These are phyloP conservation scores for Fusarium austroafricanum DNA, from an alignment of 2,329 filamentous ascomycete species.

Conservation along the genomic window DNA sequence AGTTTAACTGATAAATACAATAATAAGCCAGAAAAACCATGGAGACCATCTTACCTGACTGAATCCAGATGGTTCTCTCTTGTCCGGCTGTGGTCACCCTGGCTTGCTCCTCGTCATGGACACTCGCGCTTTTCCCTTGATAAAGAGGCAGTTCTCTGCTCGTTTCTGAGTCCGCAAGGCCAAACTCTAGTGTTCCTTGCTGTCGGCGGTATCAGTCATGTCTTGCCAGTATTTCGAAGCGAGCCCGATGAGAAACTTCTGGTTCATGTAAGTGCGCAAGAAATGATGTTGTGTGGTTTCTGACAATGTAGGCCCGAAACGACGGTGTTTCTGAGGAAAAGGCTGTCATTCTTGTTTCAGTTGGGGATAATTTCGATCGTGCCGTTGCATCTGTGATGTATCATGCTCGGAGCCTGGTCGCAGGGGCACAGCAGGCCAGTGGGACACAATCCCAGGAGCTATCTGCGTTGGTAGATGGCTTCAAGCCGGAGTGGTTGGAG, in stretches of 20 bases:
- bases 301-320: constrained; percentile 66
- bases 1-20: constrained; percentile 29
- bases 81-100: constrained; percentile 82
- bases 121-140: constrained; percentile 73
- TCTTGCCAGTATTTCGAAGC: constrained; percentile 76
- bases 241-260: constrained; percentile 73
- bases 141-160: constrained; percentile 81
- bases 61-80: constrained; percentile 79
- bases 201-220: constrained; percentile 77
- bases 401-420: constrained; percentile 73
- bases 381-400: constrained; percentile 87
- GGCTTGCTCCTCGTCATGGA: constrained; percentile 91
- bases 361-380: constrained; percentile 77
- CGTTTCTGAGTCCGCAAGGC: constrained; percentile 79
- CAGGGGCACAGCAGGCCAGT: constrained; percentile 55
- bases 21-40: neutral
- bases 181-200: constrained; percentile 82
- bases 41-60: constrained; percentile 7
- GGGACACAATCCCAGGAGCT: constrained; percentile 60
- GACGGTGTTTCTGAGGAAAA: constrained; percentile 69
- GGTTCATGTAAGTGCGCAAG: constrained; percentile 64
- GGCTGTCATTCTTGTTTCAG: constrained; percentile 75
- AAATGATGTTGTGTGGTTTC: constrained; percentile 4
- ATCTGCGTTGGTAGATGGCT: constrained; percentile 58
- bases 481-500: constrained; percentile 77